Evolutionary conservation across 2,329 filamentous ascomycete species (phyloP), one percentile per base, ranked within the genome.

Genomic region (Penicillium sp.): DNA sequence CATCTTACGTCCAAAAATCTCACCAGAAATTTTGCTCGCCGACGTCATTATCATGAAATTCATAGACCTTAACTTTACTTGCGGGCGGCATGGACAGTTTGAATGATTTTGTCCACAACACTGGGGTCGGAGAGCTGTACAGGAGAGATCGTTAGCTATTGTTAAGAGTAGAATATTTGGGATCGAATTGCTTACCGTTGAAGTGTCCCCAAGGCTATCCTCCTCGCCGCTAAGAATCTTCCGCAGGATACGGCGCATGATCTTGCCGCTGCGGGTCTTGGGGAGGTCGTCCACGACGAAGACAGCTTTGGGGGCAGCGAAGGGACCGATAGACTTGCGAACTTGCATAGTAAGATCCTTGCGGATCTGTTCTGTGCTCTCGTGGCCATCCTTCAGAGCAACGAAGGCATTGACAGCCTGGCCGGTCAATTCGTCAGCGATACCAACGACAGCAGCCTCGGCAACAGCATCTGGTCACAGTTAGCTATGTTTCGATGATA

Each of bases 341-440:
- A 97, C 94, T 76, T 97, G 94, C 74, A 95, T 81, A 66, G 96
- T 85, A 60, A 97, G 84, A 70, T 97, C 94, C 78, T 97, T 97
- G 76, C 90, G 89, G 51, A 96, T 84, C 65, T 89, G 85, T 51
- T 96, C 91, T 40, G 75, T 86, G 48, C 83, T 75, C 67, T 93
- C 90, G 70, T 85, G 86, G 61, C 86, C 87, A 57, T 94, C 89
- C 78, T 97, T 97, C 73, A 99, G 84, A 38, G 91, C 81, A 38
- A 99, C 93, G 67, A 99, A 99, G 14, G 94, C 94, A 70, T 96
- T 96, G 75, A 99, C 93, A 1, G 94, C 91, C 79, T 99, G 94
- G 61, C 94, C 94, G 3, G 93, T 97, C 55, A 99, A 83, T 76
- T 97, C 94, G 72, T 99, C 94, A 53, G 85, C 76, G 63, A 97